Conservation (phyloP, 345 rosid species). For the Carallia brachiata region DNA sequence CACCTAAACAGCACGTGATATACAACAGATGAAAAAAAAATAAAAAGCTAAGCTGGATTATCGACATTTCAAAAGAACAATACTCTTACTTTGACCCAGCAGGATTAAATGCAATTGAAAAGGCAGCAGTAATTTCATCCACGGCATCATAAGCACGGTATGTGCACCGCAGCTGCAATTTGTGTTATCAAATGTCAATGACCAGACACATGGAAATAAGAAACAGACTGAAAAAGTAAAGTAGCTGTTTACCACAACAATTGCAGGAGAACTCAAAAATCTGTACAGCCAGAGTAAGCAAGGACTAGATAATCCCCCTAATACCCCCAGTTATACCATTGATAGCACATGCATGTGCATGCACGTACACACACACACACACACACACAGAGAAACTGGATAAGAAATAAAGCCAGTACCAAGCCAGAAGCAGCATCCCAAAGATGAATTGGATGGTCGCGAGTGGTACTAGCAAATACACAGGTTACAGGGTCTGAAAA, state of each 20-base stretch:
- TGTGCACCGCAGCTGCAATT: constrained; percentile 84
- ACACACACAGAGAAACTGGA: neutral
- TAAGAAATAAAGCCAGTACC: constrained; percentile 44
- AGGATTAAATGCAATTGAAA: constrained; percentile 84
- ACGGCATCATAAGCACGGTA: constrained; percentile 95
- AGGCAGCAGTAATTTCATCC: constrained; percentile 94
- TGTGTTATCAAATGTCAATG: constrained; percentile 9
- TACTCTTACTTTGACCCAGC: constrained; percentile 75
- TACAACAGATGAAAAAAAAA: neutral
- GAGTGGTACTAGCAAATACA: constrained; percentile 80
- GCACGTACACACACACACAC: neutral
- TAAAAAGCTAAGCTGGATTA: neutral
- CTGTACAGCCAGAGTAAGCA: neutral
- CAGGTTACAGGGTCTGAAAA: constrained; percentile 75
- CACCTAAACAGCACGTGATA: neutral
- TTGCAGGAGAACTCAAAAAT: neutral
- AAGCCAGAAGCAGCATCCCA: constrained; percentile 93
- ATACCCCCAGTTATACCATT: too few species aligned
- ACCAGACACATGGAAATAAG: constrained; percentile 14
- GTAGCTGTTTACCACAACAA: neutral
- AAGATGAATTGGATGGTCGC: constrained; percentile 98
- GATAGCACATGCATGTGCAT: too few species aligned
- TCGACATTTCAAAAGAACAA: neutral
- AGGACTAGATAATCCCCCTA: neutral
- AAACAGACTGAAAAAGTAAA: constrained; percentile 4